Conservation (phyloP, 1,284 basidiomycete species). For the Papiliotrema flavescens region DNA sequence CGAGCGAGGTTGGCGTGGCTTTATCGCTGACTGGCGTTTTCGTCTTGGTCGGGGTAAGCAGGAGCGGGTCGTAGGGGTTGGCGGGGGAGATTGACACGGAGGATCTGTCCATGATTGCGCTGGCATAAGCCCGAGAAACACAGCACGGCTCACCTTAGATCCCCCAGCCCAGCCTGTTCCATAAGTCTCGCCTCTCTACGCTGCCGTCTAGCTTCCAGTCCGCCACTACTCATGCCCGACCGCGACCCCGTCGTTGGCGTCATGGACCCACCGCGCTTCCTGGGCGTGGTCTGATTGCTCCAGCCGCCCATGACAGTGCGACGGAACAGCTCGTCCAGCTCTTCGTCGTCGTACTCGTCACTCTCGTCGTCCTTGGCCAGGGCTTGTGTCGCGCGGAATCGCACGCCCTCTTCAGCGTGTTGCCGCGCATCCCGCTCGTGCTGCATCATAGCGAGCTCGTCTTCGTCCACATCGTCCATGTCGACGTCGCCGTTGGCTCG, state of each 20-base stretch:
- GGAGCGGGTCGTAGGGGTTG: constrained; percentile 28
- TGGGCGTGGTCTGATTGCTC: constrained; percentile 19
- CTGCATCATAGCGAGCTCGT: constrained; percentile 14
- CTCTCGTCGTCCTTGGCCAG: constrained; percentile 20
- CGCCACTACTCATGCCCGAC: constrained; percentile 1
- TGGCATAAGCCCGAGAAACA: constrained; percentile 7
- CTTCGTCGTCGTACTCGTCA: constrained; percentile 34
- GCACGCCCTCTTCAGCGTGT: constrained; percentile 30
- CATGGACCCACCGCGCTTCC: constrained; percentile 8
- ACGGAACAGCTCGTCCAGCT: constrained; percentile 34
- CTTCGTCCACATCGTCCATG: constrained; percentile 29
- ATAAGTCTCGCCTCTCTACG: constrained; percentile 19
- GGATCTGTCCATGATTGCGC: constrained; percentile 36
- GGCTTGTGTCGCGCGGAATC: constrained; percentile 38
- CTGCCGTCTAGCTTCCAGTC: constrained; percentile 12
- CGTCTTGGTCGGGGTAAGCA: constrained; percentile 28
- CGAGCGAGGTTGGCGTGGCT: constrained; percentile 34
- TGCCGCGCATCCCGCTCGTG: constrained; percentile 29
- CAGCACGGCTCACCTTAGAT: constrained; percentile 29
- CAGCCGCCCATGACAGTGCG: constrained; percentile 22
- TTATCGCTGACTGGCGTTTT: constrained; percentile 25
- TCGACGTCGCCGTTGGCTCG: constrained; percentile 21
- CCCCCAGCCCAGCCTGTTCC: constrained; percentile 40
- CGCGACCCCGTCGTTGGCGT: constrained; percentile 16
- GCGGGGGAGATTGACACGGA: constrained; percentile 31